A percentile compares a stretch with the other conserved stretches of the same genome.
Evolutionary conservation across 495 filamentous ascomycete genomes (phyloP).

Genomic region (Aspergillus olivimuriae): DNA sequence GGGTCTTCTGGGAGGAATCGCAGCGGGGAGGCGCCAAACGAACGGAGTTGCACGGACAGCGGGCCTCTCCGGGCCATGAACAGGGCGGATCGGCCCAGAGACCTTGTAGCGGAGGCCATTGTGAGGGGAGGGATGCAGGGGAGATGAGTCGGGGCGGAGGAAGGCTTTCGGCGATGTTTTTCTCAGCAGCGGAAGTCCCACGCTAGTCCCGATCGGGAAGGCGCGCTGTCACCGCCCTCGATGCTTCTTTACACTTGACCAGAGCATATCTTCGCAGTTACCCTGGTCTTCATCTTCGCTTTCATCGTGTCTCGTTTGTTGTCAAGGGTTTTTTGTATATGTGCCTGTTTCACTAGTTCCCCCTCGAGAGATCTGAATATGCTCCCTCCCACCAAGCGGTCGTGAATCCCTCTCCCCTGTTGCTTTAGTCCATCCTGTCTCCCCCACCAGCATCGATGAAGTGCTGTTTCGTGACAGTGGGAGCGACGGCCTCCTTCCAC

Average conservation of each 20-base stretch:
- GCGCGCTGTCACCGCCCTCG: conserved; percentile 2
- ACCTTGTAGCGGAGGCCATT: conserved; percentile 39
- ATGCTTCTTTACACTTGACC: no score
- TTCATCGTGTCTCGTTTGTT: no score
- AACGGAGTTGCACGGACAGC: conserved; percentile 21
- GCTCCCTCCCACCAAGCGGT: not conserved
- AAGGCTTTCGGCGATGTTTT: conserved; percentile 22
- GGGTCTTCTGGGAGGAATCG: conserved; percentile 35
- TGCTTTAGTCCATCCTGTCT: not conserved
- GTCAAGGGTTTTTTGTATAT: no score
- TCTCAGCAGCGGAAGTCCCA: conserved; percentile 10
- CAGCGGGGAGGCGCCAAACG: conserved; percentile 35
- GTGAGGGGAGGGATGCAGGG: conserved; percentile 6
- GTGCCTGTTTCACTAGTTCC: not conserved
- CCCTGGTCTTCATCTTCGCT: not conserved
- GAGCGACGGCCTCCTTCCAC: conserved; percentile 82
- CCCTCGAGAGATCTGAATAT: not conserved
- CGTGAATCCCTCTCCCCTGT: no score
- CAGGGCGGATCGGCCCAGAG: conserved; percentile 32
- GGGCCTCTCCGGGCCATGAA: conserved; percentile 25
- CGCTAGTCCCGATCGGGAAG: conserved; percentile 19
- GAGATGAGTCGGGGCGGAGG: conserved; percentile 8
- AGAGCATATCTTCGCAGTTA: not conserved
- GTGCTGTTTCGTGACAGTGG: conserved; percentile 76
- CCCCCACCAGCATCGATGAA: conserved; percentile 21